Evolutionary conservation across 148 eudicot species (phyloP).

Genomic region (Rhododendron henanense): DNA sequence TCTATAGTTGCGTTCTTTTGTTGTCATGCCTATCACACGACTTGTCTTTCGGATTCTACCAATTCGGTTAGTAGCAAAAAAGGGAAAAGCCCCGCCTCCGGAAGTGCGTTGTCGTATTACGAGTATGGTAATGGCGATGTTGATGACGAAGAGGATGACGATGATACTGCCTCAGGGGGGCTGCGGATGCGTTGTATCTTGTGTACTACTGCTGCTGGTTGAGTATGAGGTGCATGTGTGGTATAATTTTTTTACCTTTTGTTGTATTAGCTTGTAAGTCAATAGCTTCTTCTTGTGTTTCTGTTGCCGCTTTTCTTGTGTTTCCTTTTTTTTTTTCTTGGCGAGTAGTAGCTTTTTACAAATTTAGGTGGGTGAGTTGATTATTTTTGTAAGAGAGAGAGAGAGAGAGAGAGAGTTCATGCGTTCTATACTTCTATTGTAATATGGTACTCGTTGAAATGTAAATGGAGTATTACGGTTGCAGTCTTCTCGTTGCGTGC

Average conservation of each 20-base stretch:
- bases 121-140: conserved; percentile 39
- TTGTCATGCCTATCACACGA: conserved; percentile 81
- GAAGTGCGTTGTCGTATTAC: conserved; percentile 29
- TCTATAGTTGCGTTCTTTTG: conserved; percentile 79
- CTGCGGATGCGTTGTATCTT: conserved; percentile 70
- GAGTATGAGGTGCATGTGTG: conserved; percentile 20
- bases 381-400: background rate
- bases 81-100: conserved; percentile 21
- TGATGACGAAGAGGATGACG: conserved; percentile 43
- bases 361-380: background rate
- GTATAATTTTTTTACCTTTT: background rate
- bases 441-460: background rate
- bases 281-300: conserved; percentile 3
- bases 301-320: background rate
- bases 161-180: conserved; percentile 30
- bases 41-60: conserved; percentile 78
- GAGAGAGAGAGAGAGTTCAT: background rate
- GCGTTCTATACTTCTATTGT: background rate
- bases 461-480: background rate
- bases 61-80: conserved; percentile 43
- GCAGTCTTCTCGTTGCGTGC: background rate
- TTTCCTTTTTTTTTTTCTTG: background rate
- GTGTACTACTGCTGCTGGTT: conserved; percentile 87
- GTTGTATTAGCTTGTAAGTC: background rate
- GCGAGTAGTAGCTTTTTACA: background rate